Evolutionary conservation across 2,329 filamentous ascomycete species (phyloP).

Genomic region (Grosmannia huntii): DNA sequence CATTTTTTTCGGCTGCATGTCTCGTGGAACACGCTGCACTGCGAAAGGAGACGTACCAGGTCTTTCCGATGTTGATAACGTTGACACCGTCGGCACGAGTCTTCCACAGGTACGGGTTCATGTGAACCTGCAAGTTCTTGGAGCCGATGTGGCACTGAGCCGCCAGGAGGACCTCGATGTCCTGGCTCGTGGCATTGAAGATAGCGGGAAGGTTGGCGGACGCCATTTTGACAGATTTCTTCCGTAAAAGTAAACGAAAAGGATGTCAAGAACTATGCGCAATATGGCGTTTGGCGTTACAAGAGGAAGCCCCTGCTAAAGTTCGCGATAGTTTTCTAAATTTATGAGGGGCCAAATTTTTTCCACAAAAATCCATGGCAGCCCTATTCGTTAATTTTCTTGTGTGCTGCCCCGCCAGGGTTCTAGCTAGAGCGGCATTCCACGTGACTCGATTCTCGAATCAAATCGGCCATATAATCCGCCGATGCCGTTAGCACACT

Average conservation of each 20-base stretch:
- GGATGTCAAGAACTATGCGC: neutral
- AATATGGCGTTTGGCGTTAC: neutral
- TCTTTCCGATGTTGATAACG: constrained; percentile 99
- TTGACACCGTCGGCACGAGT: constrained; percentile 97
- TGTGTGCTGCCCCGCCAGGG: constrained; percentile 10
- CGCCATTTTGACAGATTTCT: constrained; percentile 65
- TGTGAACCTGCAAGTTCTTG: constrained; percentile 99
- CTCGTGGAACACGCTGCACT: neutral
- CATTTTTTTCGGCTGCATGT: neutral
- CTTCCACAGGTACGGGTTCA: constrained; percentile 92
- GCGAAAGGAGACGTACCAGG: constrained; percentile 55
- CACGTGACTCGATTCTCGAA: constrained; percentile 5
- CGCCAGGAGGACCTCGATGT: constrained; percentile 98
- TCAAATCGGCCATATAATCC: neutral
- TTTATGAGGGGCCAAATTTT: constrained; percentile 10
- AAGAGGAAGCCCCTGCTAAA: neutral
- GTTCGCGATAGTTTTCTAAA: constrained; percentile 6
- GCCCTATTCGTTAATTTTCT: constrained; percentile 8
- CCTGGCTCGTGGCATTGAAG: constrained; percentile 95
- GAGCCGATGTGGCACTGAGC: constrained; percentile 93
- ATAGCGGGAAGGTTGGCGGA: constrained; percentile 84
- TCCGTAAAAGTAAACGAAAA: neutral
- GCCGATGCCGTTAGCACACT: neutral
- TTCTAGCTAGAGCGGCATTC: neutral
- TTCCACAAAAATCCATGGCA: constrained; percentile 5